A percentile compares a stretch with the other conserved stretches of the same genome.
phyloP scores from a whole-genome alignment of 2,329 filamentous ascomycete species.

The Aspergillus nomiae region DNA sequence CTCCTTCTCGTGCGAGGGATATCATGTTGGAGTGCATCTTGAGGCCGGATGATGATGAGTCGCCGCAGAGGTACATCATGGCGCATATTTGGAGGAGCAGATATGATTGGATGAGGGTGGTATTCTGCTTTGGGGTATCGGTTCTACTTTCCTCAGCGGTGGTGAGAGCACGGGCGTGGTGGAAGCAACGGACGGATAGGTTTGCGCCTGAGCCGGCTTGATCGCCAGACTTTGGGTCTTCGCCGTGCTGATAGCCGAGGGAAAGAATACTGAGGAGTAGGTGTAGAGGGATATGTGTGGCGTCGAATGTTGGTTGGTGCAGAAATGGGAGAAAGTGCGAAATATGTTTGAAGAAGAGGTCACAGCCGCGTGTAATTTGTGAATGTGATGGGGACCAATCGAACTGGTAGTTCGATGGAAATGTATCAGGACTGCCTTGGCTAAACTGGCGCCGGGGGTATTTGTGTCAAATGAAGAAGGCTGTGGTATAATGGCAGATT shows the following conservation, averaged over 20 bases:
- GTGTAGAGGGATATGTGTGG: slow-evolving; percentile 21
- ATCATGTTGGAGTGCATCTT: slow-evolving; percentile 47
- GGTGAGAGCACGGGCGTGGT: slow-evolving; percentile 32
- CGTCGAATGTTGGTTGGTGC: slow-evolving; percentile 40
- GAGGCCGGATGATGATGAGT: slow-evolving; percentile 37
- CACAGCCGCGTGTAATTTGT: slow-evolving; percentile 36
- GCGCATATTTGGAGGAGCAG: slow-evolving; percentile 45
- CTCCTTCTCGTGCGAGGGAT: slow-evolving; percentile 37
- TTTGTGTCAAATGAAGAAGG: neutral
- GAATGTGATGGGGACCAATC: slow-evolving; percentile 34
- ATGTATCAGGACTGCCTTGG: slow-evolving; percentile 6
- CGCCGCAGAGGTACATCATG: slow-evolving; percentile 48
- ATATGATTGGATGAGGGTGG: slow-evolving; percentile 41
- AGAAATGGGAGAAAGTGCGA: slow-evolving; percentile 44
- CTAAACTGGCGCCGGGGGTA: slow-evolving; percentile 3
- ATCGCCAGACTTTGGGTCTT: slow-evolving; percentile 36
- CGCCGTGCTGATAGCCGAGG: slow-evolving; percentile 43
- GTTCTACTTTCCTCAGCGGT: slow-evolving; percentile 19
- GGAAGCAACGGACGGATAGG: slow-evolving; percentile 38
- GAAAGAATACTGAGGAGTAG: slow-evolving; percentile 42
- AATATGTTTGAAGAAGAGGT: slow-evolving; percentile 41
- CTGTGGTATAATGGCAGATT: neutral
- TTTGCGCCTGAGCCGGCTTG: slow-evolving; percentile 26
- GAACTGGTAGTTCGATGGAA: slow-evolving; percentile 17
- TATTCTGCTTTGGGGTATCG: slow-evolving; percentile 19